phyloP scores from a whole-genome alignment of 2,329 filamentous ascomycete species.

The Apiospora phragmitis region DNA sequence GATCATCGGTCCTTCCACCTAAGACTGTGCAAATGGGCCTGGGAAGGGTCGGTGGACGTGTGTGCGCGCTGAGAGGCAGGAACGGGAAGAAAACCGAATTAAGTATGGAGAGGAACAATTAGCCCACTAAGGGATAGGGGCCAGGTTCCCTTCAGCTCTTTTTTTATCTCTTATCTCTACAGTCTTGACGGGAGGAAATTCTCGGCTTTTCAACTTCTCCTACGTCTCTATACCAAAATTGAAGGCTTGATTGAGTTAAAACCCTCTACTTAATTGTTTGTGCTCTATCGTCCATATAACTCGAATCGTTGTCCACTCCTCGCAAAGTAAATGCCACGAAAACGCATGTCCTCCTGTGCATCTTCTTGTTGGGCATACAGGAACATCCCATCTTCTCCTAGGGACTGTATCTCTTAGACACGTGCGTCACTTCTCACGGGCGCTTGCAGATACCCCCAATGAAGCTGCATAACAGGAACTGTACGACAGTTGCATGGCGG shows the following conservation, averaged over 20 bases:
- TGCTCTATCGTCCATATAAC: neutral
- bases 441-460: neutral
- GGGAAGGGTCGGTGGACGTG: neutral
- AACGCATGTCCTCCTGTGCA: neutral
- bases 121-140: neutral
- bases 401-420: neutral
- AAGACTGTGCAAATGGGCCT: neutral
- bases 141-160: neutral
- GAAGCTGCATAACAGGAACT: neutral
- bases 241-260: constrained; percentile 19
- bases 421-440: neutral
- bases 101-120: neutral
- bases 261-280: neutral
- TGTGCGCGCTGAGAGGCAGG: neutral
- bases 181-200: constrained; percentile 7
- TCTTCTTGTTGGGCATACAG: neutral
- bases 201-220: constrained; percentile 15
- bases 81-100: neutral
- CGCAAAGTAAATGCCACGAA: neutral
- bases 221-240: constrained; percentile 9
- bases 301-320: neutral
- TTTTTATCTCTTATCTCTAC: constrained; percentile 13
- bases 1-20: constrained; percentile 20
- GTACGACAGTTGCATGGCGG: neutral
- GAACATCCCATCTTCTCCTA: neutral